These are phyloP conservation scores for Botryosphaeria dothidea DNA, from an alignment of 2,329 filamentous ascomycete genomes.

Conservation along the genomic window DNA sequence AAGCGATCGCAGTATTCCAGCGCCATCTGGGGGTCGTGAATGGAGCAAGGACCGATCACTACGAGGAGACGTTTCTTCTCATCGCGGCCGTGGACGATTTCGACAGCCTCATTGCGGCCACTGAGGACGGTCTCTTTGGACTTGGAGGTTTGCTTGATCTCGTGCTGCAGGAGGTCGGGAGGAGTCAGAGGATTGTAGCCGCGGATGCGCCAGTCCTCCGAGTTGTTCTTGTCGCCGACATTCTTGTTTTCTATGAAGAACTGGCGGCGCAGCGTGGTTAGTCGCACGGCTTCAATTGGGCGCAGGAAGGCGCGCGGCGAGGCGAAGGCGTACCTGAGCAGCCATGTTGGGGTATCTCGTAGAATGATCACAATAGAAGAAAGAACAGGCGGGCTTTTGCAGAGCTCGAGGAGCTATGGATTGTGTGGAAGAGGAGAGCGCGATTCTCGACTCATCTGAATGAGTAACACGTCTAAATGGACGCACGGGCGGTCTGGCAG, in stretches of 20 bases:
- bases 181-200: constrained; percentile 93
- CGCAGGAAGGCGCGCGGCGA: no score
- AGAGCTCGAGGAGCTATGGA: not conserved
- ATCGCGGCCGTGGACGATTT: constrained; percentile 62
- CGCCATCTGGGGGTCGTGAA: constrained; percentile 89
- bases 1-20: constrained; percentile 91
- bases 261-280: constrained; percentile 28
- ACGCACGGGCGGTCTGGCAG: constrained; percentile 7
- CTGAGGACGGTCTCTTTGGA: constrained; percentile 58
- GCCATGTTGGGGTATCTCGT: constrained; percentile 5
- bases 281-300: not conserved
- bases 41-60: constrained; percentile 92
- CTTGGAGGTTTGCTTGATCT: constrained; percentile 64
- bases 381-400: not conserved
- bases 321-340: not conserved
- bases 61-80: constrained; percentile 65
- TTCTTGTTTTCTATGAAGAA: constrained; percentile 54
- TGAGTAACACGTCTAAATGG: constrained; percentile 6
- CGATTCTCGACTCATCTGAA: not conserved
- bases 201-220: constrained; percentile 59
- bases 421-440: not conserved
- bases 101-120: constrained; percentile 61
- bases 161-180: constrained; percentile 91
- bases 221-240: constrained; percentile 50
- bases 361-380: not conserved